Evolutionary conservation across 257 asterid genomes (phyloP).

Genomic region (Solanum arcanum): DNA sequence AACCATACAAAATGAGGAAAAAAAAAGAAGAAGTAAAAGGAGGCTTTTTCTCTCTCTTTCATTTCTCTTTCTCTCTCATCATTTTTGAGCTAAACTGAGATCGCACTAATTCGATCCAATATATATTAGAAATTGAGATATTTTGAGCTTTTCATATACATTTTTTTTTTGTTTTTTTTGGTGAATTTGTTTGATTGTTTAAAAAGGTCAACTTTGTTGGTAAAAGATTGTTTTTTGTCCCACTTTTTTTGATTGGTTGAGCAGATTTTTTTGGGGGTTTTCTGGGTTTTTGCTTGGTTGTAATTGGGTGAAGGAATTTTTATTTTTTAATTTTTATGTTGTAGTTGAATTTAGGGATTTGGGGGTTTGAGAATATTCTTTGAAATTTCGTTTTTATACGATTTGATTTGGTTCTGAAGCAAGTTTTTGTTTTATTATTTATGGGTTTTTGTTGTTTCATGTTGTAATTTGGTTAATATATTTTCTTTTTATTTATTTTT

Average conservation of each 20-base stretch:
- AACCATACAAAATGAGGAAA: background rate
- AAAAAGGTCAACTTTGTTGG: background rate
- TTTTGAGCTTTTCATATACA: background rate
- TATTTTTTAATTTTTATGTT: background rate
- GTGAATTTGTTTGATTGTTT: background rate
- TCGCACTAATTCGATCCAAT: background rate
- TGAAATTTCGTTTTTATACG: background rate
- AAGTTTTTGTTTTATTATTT: background rate
- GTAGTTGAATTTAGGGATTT: background rate
- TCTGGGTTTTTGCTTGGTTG: background rate
- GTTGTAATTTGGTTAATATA: background rate
- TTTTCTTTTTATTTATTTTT: background rate
- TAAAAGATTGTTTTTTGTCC: background rate
- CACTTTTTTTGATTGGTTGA: slow-evolving; percentile 1
- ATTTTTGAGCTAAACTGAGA: background rate
- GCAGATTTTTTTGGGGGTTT: background rate
- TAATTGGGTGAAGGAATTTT: background rate
- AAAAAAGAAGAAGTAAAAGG: background rate
- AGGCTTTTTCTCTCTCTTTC: background rate
- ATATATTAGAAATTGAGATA: background rate
- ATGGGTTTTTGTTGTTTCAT: background rate
- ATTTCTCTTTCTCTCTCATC: background rate
- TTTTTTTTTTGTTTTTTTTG: background rate
- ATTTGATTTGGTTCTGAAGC: background rate
- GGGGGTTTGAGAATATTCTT: background rate